Evolutionary conservation across 768 basidiomycete species (phyloP).

Genomic region (Glaciozyma antarctica): DNA sequence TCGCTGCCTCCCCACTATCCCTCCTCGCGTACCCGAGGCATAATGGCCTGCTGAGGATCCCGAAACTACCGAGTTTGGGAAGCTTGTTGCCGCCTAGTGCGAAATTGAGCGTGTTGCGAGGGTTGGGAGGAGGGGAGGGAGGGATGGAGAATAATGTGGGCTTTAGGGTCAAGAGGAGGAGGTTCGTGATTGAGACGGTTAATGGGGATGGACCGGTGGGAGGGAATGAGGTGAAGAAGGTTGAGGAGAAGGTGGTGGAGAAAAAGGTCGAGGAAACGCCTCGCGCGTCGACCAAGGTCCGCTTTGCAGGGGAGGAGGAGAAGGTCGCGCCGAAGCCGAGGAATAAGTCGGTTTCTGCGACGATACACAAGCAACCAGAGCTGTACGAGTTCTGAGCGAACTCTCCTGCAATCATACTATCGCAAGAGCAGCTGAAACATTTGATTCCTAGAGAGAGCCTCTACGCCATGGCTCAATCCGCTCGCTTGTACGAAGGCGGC

Average conservation of each 20-base stretch:
- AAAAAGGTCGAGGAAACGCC: neutral
- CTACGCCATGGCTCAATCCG: neutral
- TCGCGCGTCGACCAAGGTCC: neutral
- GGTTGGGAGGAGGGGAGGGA: constrained; percentile 50
- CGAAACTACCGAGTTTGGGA: constrained; percentile 63
- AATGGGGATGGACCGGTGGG: constrained; percentile 45
- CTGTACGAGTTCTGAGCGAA: constrained; percentile 39
- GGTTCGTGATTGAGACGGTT: constrained; percentile 80
- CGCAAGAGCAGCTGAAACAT: too few species aligned
- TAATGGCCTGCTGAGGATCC: constrained; percentile 73
- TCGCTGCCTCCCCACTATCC: constrained; percentile 57
- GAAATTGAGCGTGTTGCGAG: constrained; percentile 71
- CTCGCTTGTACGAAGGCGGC: neutral
- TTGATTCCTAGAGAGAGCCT: too few species aligned
- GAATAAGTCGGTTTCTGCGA: neutral
- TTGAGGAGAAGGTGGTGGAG: constrained; percentile 12
- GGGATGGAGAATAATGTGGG: constrained; percentile 94
- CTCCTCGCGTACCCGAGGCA: constrained; percentile 65
- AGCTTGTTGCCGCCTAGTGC: constrained; percentile 70
- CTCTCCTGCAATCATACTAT: too few species aligned
- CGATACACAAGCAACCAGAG: constrained; percentile 7
- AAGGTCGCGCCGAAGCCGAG: neutral
- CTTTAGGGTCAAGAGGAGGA: constrained; percentile 81
- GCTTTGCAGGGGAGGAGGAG: constrained; percentile 3
- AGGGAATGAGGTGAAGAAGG: constrained; percentile 10